Base-by-base conservation (phyloP, 495 filamentous ascomycete species). In the Rostrohypoxylon terebratum region DNA sequence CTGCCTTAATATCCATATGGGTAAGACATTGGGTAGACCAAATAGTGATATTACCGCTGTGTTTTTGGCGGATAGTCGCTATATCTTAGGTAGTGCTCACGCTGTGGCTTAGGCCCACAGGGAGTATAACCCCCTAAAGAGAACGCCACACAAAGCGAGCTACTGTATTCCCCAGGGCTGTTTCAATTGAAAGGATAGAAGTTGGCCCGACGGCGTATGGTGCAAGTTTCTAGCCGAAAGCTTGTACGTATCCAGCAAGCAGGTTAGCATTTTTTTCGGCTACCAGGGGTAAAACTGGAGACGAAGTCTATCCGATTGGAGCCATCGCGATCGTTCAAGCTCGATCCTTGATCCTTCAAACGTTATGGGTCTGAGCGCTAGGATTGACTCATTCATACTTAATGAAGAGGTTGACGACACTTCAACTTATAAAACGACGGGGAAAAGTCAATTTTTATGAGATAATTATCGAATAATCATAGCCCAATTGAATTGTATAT, bases 311-410 rank as follows among this genome's bases (percentile, higher is more conserved):
- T 53, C 10, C 48, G 48, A 53, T 53, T 53, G 48, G 48, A 11
- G 28, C 16, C 23, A 23, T 53, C 4, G 48, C 6, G 16, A 20
- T 45, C n/a, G 42, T 20, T 13, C 4, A 9, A n/a, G 5, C 42
- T n/a, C 42, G 14, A 45, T 20, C 42, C 42, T 38, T 42, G 23
- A 61, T 61, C 45, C 45, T 36, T 64, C 40, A 66, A 66, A 66
- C 63, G 28, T 38, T 18, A 20, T 2, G n/a, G 18, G 63, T 66
- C 63, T 66, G 54, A 66, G 54, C 9, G 20, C 33, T 36, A 34
- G 48, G 50, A 65, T 44, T 42, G 11, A n/a, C 38, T n/a, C 38
- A n/a, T 42, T 9, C 6, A 28, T 50, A 28, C 4, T 23, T 20
- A 14, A 36, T 21, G 25, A 42, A 53, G 18, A 40, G 51, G 33